Conservation (phyloP, 768 basidiomycete genomes). For the Lactarius sanguifluus region DNA sequence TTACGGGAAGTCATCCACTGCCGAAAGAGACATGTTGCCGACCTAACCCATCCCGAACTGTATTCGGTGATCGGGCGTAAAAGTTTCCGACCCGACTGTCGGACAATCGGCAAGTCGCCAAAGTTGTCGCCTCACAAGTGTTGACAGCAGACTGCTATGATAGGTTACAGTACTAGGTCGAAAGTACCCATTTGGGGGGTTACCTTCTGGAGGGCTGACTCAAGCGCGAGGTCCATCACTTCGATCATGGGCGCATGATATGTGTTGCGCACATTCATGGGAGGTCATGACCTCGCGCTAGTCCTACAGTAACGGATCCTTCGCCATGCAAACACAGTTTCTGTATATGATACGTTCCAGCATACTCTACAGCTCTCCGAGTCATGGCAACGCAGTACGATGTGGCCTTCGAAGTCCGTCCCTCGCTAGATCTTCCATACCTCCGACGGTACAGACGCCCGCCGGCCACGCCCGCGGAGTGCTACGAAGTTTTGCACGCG, state of each 20-base stretch:
- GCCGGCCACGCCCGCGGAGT: no score
- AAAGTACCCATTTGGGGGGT: slow-evolving; percentile 55
- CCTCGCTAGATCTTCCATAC: not conserved
- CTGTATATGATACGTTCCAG: slow-evolving; percentile 82
- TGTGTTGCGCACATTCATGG: no score
- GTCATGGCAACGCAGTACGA: slow-evolving; percentile 73
- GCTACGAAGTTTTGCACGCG: no score
- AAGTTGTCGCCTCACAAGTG: not conserved
- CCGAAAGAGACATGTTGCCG: slow-evolving; percentile 25
- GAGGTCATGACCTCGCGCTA: slow-evolving; percentile 44
- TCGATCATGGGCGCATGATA: slow-evolving; percentile 44
- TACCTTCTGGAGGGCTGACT: slow-evolving; percentile 79
- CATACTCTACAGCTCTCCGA: slow-evolving; percentile 70
- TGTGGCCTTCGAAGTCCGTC: not conserved
- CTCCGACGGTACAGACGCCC: no score
- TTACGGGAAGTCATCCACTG: no score
- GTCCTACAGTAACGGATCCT: slow-evolving; percentile 64
- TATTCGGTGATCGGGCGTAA: slow-evolving; percentile 60
- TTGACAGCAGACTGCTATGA: not conserved
- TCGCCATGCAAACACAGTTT: slow-evolving; percentile 69
- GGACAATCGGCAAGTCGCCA: slow-evolving; percentile 57
- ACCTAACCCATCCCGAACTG: slow-evolving; percentile 29
- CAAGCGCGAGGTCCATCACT: slow-evolving; percentile 69
- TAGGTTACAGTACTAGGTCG: slow-evolving; percentile 44
- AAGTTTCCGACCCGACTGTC: slow-evolving; percentile 57